A percentile compares a stretch with the other conserved stretches of the same genome.
Evolutionary conservation across 2,329 filamentous ascomycete genomes (phyloP).

Genomic region (Aspergillus puulaauensis): DNA sequence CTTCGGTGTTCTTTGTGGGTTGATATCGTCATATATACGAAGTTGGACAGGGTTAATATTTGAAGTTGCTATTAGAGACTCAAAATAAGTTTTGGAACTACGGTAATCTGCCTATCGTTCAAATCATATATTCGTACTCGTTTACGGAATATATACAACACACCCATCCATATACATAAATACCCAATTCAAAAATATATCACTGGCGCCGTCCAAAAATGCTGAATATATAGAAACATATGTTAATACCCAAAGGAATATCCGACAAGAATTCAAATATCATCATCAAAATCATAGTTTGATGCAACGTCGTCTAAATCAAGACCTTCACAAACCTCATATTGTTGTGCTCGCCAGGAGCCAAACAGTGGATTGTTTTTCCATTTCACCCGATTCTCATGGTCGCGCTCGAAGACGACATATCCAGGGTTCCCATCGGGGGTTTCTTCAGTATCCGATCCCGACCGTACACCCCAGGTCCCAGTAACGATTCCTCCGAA

Average conservation of each 20-base stretch:
- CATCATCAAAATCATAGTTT: conserved; percentile 18
- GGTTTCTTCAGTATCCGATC: conserved; percentile 7
- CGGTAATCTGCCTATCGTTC: no score
- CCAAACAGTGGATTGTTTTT: conserved; percentile 35
- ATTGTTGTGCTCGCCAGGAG: conserved; percentile 36
- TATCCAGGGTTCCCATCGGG: conserved; percentile 31
- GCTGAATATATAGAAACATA: neutral
- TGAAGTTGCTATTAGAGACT: neutral
- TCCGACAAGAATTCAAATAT: conserved; percentile 7
- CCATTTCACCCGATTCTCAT: conserved; percentile 33
- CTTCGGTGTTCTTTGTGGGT: neutral
- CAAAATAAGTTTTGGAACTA: no score
- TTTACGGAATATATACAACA: neutral
- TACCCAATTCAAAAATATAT: neutral
- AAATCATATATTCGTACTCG: neutral
- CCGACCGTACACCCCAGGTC: conserved; percentile 19
- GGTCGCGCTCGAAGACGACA: conserved; percentile 41
- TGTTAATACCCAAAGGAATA: conserved; percentile 7
- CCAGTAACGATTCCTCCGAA: conserved; percentile 34
- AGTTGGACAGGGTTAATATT: no score
- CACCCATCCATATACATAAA: neutral
- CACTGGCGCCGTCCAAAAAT: neutral
- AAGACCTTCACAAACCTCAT: conserved; percentile 39
- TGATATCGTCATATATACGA: neutral
- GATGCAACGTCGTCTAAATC: conserved; percentile 29